Evolutionary conservation across 345 rosid species (phyloP), one percentile per base, ranked within the genome.

Genomic region (Rhizophora mangle): DNA sequence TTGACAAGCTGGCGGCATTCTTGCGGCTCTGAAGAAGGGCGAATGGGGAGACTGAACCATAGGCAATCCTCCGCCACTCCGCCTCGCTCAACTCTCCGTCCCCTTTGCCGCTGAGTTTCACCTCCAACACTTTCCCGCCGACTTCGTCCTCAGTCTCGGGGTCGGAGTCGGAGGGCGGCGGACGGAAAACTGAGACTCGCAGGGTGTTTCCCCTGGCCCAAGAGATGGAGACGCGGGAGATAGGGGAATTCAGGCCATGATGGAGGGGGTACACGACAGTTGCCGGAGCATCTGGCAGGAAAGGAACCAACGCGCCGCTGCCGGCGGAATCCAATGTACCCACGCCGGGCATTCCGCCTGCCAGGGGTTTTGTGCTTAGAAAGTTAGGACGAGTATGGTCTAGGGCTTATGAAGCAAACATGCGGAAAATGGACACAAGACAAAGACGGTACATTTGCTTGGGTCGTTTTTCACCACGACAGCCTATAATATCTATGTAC

Each of bases 181-280:
- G 54, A 13, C 73, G 74, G 72, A 92, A 73, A 62, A 92, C 76
- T 0, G 97, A 83, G 70, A 92, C 86, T 68, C 92, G 95, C 26
- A 95, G 90, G 57, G 87, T 77, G 87, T 87, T 92, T 46, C 96
- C 99, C 32, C 87, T 85, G 2, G 87, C 83, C 96, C 96, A 95
- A 53, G 92, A 89, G 76, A 95, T 72, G 69, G 97, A 89, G 54
- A 92, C 80, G 57, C 90, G 87, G 55, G 89, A 83, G 71, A 85
- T 74, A 2, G 92, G 92, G 32, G 86, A 84, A 56, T 79, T 82
- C 8, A 95, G 83, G 37, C 90, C 88, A 72, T 92, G 89, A 36
- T 58, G 79, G 52, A 92, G 84, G 55, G 93, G 91, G 74, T 84
- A 86, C 47, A 87, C 63, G 18, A 66, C 82, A 46, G 88, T 74